These are phyloP conservation scores for Pythium brachiatum DNA, from an alignment of 352 stramenopile genomes.

Conservation along the genomic window DNA sequence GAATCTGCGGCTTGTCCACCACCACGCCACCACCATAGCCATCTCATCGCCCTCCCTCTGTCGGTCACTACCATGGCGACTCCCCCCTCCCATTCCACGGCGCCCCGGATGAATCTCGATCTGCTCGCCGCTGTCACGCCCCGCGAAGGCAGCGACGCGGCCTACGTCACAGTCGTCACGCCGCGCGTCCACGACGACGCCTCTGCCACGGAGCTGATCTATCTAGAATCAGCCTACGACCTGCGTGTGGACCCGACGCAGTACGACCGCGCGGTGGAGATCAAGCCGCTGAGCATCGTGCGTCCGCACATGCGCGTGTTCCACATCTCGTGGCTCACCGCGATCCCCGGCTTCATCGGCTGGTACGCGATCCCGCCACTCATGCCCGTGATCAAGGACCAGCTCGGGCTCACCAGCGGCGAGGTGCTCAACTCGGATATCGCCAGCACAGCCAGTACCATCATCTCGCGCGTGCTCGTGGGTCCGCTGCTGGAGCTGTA, in stretches of 20 bases:
- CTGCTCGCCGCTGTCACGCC: slow-evolving; percentile 14
- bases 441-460: slow-evolving; percentile 87
- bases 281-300: slow-evolving; percentile 77
- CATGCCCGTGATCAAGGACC: slow-evolving; percentile 87
- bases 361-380: slow-evolving; percentile 95
- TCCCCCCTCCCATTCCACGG: background rate
- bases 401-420: slow-evolving; percentile 81
- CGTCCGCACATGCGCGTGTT: slow-evolving; percentile 95
- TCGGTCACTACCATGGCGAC: slow-evolving; percentile 6
- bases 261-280: slow-evolving; percentile 67
- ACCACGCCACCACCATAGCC: background rate
- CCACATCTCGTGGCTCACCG: slow-evolving; percentile 90
- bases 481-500: slow-evolving; percentile 93
- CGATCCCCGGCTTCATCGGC: slow-evolving; percentile 93
- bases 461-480: slow-evolving; percentile 90
- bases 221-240: slow-evolving; percentile 30
- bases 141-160: slow-evolving; percentile 9
- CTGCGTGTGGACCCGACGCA: slow-evolving; percentile 51
- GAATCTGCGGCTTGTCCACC: background rate
- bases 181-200: slow-evolving; percentile 9
- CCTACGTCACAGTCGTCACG: slow-evolving; percentile 21
- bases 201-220: slow-evolving; percentile 11
- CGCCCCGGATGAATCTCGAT: slow-evolving; percentile 8
- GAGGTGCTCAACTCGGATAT: slow-evolving; percentile 93
- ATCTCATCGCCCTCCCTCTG: background rate